Conservation (phyloP, 2,329 filamentous ascomycete genomes). For the Aspergillus versicolor region DNA sequence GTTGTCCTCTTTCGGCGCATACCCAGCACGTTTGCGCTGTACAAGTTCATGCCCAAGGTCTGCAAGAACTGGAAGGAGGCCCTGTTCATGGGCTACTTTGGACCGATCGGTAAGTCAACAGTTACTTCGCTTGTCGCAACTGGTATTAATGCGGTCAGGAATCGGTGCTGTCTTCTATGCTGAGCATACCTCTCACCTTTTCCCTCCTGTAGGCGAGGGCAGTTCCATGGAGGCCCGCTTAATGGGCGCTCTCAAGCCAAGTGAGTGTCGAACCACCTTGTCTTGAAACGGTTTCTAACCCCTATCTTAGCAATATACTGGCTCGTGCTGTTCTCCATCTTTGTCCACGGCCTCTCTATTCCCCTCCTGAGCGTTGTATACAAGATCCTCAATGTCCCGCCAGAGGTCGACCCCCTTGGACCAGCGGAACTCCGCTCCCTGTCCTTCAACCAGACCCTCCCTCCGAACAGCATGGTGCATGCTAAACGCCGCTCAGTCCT, state of each 20-base stretch:
- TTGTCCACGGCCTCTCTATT: constrained; percentile 41
- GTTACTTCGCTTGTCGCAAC: too few species aligned
- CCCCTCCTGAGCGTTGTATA: constrained; percentile 35
- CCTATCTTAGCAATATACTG: constrained; percentile 42
- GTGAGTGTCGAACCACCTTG: constrained; percentile 16
- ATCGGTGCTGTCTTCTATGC: constrained; percentile 48
- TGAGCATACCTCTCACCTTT: constrained; percentile 45
- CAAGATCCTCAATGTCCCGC: constrained; percentile 27
- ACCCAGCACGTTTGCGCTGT: constrained; percentile 54
- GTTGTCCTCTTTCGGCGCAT: constrained; percentile 58
- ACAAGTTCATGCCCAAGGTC: constrained; percentile 56
- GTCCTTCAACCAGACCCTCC: constrained; percentile 32
- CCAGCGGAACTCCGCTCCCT: constrained; percentile 33
- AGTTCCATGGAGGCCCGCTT: constrained; percentile 42
- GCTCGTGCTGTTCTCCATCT: constrained; percentile 43
- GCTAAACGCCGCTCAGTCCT: constrained; percentile 28
- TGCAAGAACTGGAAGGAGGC: constrained; percentile 58
- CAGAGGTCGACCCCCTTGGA: constrained; percentile 26
- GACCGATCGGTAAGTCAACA: constrained; percentile 37
- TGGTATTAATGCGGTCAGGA: constrained; percentile 22
- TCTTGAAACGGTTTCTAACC: background rate
- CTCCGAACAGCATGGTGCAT: constrained; percentile 33
- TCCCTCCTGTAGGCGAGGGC: constrained; percentile 41
- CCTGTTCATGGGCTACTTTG: constrained; percentile 60
- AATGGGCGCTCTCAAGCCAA: constrained; percentile 39